These are phyloP conservation scores for Rhodotorula kratochvilovae DNA, from an alignment of 768 basidiomycete genomes.

Conservation along the genomic window DNA sequence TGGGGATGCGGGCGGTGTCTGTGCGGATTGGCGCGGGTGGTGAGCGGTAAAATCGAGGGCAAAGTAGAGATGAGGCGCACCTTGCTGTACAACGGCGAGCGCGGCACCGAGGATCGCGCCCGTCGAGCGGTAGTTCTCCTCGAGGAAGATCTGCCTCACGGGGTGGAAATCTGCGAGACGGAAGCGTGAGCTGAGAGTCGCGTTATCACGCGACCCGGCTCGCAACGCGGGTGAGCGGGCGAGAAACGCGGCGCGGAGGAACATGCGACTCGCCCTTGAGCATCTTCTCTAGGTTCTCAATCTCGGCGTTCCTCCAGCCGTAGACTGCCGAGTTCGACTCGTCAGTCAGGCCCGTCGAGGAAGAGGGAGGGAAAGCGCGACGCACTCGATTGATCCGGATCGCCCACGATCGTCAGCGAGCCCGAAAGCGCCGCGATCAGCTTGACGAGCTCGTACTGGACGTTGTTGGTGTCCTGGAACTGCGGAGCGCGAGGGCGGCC, in stretches of 20 bases:
- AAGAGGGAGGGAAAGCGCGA: background rate
- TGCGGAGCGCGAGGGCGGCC: constrained; percentile 56
- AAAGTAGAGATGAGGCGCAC: constrained; percentile 47
- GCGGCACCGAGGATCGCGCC: constrained; percentile 67
- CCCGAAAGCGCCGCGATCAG: constrained; percentile 56
- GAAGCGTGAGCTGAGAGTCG: too few relatives aligned
- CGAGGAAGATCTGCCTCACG: constrained; percentile 66
- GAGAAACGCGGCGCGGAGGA: background rate
- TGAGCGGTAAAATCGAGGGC: background rate
- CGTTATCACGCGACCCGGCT: too few relatives aligned
- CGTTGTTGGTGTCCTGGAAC: constrained; percentile 77
- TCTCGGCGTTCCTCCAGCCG: constrained; percentile 73
- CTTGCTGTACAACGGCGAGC: constrained; percentile 75
- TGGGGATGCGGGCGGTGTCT: constrained; percentile 73
- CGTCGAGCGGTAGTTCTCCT: constrained; percentile 83
- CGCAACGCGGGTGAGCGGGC: too few relatives aligned
- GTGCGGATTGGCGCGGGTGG: too few relatives aligned
- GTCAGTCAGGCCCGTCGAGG: background rate
- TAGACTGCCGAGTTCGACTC: constrained; percentile 55
- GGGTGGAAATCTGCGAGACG: constrained; percentile 58
- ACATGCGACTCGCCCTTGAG: constrained; percentile 52
- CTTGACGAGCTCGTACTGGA: constrained; percentile 75
- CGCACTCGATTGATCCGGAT: constrained; percentile 82
- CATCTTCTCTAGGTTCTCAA: constrained; percentile 72
- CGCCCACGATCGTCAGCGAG: constrained; percentile 75